phyloP scores from a whole-genome alignment of 345 rosid genomes.

The Passiflora organensis region DNA sequence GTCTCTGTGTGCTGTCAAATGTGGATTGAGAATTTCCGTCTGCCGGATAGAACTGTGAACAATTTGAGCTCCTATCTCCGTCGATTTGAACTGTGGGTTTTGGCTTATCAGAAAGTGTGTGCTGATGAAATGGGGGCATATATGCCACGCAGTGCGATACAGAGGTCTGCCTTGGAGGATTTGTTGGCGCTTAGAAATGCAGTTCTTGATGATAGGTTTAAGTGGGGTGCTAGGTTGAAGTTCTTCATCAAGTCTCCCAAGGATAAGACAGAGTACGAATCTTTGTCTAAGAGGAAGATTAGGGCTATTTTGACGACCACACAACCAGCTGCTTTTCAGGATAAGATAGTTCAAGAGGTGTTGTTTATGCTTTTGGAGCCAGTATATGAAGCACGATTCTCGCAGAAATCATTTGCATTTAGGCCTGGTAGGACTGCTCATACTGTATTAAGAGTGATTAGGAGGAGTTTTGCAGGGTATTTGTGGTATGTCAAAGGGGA shows the following conservation, averaged over 20 bases:
- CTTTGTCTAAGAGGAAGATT: constrained; percentile 90
- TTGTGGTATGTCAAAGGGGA: constrained; percentile 93
- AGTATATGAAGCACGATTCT: constrained; percentile 73
- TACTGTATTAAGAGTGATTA: constrained; percentile 76
- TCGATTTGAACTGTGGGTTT: constrained; percentile 85
- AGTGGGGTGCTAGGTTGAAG: constrained; percentile 91
- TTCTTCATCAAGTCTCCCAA: constrained; percentile 82
- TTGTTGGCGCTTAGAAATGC: constrained; percentile 76
- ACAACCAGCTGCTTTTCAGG: constrained; percentile 85
- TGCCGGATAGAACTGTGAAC: constrained; percentile 43
- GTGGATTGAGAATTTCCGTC: constrained; percentile 70
- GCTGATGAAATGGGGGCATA: constrained; percentile 84
- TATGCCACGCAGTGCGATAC: constrained; percentile 76
- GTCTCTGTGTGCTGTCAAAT: constrained; percentile 89
- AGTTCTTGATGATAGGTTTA: constrained; percentile 87
- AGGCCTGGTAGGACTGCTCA: constrained; percentile 92
- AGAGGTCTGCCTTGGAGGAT: constrained; percentile 74
- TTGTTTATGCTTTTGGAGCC: constrained; percentile 86
- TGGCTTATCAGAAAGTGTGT: constrained; percentile 88
- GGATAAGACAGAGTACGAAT: constrained; percentile 79
- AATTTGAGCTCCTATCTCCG: constrained; percentile 66
- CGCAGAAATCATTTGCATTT: constrained; percentile 80
- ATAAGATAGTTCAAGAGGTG: constrained; percentile 91
- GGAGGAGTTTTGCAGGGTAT: constrained; percentile 86
- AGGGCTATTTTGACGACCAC: constrained; percentile 82